Evolutionary conservation across 257 asterid genomes (phyloP).

Genomic region (Voacanga thouarsii): DNA sequence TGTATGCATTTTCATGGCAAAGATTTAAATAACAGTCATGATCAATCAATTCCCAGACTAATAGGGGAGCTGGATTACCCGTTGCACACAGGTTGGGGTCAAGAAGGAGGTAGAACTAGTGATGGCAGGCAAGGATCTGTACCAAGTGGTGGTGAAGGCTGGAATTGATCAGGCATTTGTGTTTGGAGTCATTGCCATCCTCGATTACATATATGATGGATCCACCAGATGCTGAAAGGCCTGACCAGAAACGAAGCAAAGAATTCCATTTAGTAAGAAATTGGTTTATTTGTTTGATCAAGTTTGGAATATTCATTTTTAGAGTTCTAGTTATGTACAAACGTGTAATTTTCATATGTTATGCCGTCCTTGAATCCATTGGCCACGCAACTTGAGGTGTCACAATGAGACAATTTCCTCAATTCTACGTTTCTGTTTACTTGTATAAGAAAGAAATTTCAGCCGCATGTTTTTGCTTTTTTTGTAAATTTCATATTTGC

Average conservation of each 20-base stretch:
- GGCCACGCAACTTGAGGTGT: constrained; percentile 6
- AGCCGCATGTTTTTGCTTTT: background rate
- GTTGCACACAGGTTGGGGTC: constrained; percentile 54
- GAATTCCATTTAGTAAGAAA: too few relatives aligned
- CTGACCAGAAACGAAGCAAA: background rate
- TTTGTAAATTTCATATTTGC: background rate
- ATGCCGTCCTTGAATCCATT: background rate
- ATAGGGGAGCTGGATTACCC: background rate
- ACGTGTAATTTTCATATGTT: background rate
- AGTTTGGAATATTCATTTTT: background rate
- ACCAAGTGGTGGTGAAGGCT: constrained; percentile 59
- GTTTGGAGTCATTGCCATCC: constrained; percentile 78
- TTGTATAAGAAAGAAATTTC: background rate
- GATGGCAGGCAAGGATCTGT: constrained; percentile 56
- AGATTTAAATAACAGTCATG: too few relatives aligned
- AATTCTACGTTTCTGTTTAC: background rate
- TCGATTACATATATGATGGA: constrained; percentile 84
- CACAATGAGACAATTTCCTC: background rate
- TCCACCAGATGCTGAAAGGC: constrained; percentile 58
- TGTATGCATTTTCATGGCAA: background rate
- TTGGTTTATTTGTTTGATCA: constrained; percentile 12
- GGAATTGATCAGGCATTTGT: constrained; percentile 88
- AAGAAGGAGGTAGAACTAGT: constrained; percentile 40
- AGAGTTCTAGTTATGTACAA: background rate
- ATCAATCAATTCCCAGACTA: too few relatives aligned